Evolutionary conservation across 2,329 filamentous ascomycete species (phyloP).

Genomic region (Penicillium nordicum): DNA sequence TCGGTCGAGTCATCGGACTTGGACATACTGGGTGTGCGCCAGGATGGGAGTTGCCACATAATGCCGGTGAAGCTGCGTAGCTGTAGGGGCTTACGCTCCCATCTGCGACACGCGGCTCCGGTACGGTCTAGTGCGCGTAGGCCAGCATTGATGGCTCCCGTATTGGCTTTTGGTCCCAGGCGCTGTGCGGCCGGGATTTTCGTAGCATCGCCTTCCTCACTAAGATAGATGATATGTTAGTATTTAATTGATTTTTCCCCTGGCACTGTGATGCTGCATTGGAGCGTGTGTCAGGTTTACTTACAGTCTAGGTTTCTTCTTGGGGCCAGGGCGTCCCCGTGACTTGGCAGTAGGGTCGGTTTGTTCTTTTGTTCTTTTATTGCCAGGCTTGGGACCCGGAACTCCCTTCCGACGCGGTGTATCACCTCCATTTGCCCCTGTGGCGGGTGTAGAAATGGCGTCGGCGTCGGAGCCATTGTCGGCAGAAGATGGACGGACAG

Average conservation of each 20-base stretch:
- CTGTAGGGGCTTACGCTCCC: conserved; percentile 76
- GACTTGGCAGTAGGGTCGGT: conserved; percentile 54
- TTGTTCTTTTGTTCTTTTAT: conserved; percentile 51
- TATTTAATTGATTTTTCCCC: too few species aligned
- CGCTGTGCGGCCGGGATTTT: conserved; percentile 59
- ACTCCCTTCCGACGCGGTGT: conserved; percentile 72
- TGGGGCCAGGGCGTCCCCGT: conserved; percentile 85
- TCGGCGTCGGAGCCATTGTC: conserved; percentile 42
- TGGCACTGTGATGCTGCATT: background rate
- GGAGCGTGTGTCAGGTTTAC: conserved; percentile 41
- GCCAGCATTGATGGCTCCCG: conserved; percentile 94
- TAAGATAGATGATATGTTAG: conserved; percentile 23
- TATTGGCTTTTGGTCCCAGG: conserved; percentile 92
- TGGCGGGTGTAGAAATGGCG: conserved; percentile 40
- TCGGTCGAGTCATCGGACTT: conserved; percentile 59
- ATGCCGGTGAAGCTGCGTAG: conserved; percentile 93
- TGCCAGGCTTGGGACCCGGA: conserved; percentile 64
- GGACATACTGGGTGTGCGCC: conserved; percentile 57
- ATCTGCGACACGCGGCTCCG: conserved; percentile 87
- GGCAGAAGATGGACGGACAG: conserved; percentile 36
- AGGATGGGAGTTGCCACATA: conserved; percentile 75
- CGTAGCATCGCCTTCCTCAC: conserved; percentile 50
- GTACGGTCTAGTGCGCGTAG: conserved; percentile 90
- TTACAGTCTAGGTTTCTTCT: conserved; percentile 94
- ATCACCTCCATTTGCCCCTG: conserved; percentile 37